Evolutionary conservation across 352 stramenopile genomes (phyloP), one percentile per base, ranked within the genome.

Genomic region (Phytophthora fragariae): DNA sequence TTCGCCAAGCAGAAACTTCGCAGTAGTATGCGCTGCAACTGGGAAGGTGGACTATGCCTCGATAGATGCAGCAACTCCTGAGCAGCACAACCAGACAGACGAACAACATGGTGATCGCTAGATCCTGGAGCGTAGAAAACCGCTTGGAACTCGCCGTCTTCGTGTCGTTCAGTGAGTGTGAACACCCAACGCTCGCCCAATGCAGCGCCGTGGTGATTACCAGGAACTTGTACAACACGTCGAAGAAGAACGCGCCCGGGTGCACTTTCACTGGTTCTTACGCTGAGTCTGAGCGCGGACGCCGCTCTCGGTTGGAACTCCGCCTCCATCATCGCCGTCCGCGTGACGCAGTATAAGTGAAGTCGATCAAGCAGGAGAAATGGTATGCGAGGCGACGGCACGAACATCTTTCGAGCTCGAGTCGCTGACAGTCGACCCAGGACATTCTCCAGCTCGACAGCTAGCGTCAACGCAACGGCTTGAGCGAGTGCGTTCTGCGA

Each of bases 341-440:
- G 72, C 9, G 68, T 50, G 17, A 67, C 17, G 5, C 76, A 73
- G 60, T 82, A 93, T 4, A 94, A 55, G 63, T 86, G 84, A 12
- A 94, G 57, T 6, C 88, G 81, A 62, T 93, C 85, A 33, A 94
- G 82, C 12, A 94, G 65, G 11, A 93, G 62, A 1, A 33, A 46
- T 5, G 86, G 78, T 8, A 92, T 64, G 1, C 54, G 41, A 19
- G 73, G 29, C 1, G 79, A 74, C 15, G 67, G 46, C 17, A 92
- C 60, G 24, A 87, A 84, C 1, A 76, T 27, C n/a, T 63, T 52
- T 1, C 57, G 68, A 7, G 83, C 68, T 46, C 78, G 65, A 10
- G 68, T 57, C 41, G 84, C 73, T 41, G 76, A 90, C 54, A 94
- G 31, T 33, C 88, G 83, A 44, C 76, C 56, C 3, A 91, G 73